These are phyloP conservation scores for Clarireedia monteithiana DNA, from an alignment of 2,329 filamentous ascomycete species.

Conservation along the genomic window DNA sequence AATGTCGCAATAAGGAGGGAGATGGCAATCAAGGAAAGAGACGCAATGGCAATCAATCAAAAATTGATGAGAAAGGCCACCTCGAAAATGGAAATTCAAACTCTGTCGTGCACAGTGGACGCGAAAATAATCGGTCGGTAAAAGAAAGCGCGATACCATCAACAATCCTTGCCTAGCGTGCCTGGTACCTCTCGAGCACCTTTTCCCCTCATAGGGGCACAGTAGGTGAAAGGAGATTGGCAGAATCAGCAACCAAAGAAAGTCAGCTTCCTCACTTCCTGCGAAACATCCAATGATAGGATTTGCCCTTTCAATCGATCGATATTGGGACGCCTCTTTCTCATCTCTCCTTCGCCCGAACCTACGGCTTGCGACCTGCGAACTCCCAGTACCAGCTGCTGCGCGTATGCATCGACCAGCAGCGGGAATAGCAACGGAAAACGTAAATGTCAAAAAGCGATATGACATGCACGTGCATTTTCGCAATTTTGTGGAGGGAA, in stretches of 20 bases:
- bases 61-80: neutral
- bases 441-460: neutral
- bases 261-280: neutral
- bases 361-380: neutral
- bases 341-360: neutral
- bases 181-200: neutral
- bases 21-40: neutral
- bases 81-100: neutral
- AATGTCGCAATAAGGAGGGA: too few relatives aligned
- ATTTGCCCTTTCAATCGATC: neutral
- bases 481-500: slow-evolving; percentile 1
- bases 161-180: neutral
- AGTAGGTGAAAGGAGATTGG: neutral
- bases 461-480: slow-evolving; percentile 8
- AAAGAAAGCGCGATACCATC: slow-evolving; percentile 3
- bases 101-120: neutral
- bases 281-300: neutral
- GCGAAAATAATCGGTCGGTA: slow-evolving; percentile 1
- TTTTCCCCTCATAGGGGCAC: neutral
- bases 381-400: neutral
- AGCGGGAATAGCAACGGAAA: neutral
- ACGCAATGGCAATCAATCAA: neutral
- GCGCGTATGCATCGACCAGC: neutral
- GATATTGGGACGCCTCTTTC: neutral
- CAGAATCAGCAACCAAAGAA: too few relatives aligned